Conservation (phyloP, 2,329 filamentous ascomycete genomes). For the Fusarium penzigii region DNA sequence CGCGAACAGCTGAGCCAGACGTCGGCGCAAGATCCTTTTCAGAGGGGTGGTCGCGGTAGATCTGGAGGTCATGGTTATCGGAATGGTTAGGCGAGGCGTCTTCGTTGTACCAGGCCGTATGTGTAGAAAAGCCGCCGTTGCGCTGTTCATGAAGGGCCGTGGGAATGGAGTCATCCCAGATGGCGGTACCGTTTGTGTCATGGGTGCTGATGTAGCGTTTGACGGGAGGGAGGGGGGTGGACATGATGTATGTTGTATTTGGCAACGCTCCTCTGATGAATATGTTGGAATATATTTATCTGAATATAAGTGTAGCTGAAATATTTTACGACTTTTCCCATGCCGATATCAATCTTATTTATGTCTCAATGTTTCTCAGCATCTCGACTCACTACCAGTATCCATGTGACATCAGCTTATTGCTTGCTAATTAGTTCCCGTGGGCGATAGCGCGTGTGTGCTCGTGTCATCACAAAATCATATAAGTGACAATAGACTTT, state of each 20-base stretch:
- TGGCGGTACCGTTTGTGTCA: conserved; percentile 17
- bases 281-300: not conserved
- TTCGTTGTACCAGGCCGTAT: conserved; percentile 21
- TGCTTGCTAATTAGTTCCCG: too few relatives aligned
- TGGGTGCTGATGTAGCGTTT: conserved; percentile 24
- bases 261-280: too few relatives aligned
- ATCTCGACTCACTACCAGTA: too few relatives aligned
- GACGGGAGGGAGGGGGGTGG: conserved; percentile 16
- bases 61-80: conserved; percentile 16
- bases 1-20: conserved; percentile 18
- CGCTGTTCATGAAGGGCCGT: conserved; percentile 13
- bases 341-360: too few relatives aligned
- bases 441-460: too few relatives aligned
- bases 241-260: conserved; percentile 6
- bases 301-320: not conserved
- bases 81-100: conserved; percentile 12
- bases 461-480: too few relatives aligned
- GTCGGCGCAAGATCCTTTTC: conserved; percentile 19
- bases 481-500: too few relatives aligned
- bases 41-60: conserved; percentile 17
- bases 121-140: conserved; percentile 19
- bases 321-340: too few relatives aligned
- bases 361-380: too few relatives aligned
- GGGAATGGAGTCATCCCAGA: conserved; percentile 19
- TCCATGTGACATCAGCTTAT: too few relatives aligned